Evolutionary conservation across 139 green algal genomes (phyloP).

Genomic region (Chara braunii): DNA sequence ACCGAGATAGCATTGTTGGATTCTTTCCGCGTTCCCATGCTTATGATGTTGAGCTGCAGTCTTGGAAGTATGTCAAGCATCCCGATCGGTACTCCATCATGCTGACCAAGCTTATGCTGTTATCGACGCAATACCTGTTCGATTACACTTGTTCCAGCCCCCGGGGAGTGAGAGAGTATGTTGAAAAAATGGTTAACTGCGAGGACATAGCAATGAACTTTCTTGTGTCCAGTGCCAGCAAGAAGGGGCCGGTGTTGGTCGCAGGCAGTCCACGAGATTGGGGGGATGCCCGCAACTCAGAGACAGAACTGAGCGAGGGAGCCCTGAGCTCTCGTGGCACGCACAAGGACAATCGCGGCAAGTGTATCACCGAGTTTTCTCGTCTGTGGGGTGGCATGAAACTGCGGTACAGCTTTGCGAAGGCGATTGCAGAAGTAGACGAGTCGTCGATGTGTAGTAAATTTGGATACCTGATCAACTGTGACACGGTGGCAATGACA

Average conservation of each 20-base stretch:
- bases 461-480: slow-evolving; percentile 27
- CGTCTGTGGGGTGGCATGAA: slow-evolving; percentile 30
- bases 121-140: slow-evolving; percentile 30
- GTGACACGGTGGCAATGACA: slow-evolving; percentile 5
- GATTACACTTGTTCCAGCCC: slow-evolving; percentile 18
- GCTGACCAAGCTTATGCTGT: slow-evolving; percentile 35
- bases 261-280: slow-evolving; percentile 24
- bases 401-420: slow-evolving; percentile 29
- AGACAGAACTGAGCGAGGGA: slow-evolving; percentile 18
- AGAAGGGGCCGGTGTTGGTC: slow-evolving; percentile 24
- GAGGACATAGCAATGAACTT: slow-evolving; percentile 42
- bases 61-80: slow-evolving; percentile 30
- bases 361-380: slow-evolving; percentile 21
- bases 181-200: slow-evolving; percentile 31
- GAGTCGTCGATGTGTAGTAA: slow-evolving; percentile 34
- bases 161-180: slow-evolving; percentile 27
- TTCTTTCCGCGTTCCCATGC: slow-evolving; percentile 34
- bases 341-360: slow-evolving; percentile 26
- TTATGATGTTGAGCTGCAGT: neutral
- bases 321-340: slow-evolving; percentile 19
- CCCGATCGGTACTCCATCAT: slow-evolving; percentile 36
- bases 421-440: slow-evolving; percentile 14
- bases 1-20: slow-evolving; percentile 22
- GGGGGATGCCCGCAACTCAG: slow-evolving; percentile 35
- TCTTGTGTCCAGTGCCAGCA: slow-evolving; percentile 5